Evolutionary conservation across 768 basidiomycete genomes (phyloP).

Genomic region (Hydnomerulius pinastri): DNA sequence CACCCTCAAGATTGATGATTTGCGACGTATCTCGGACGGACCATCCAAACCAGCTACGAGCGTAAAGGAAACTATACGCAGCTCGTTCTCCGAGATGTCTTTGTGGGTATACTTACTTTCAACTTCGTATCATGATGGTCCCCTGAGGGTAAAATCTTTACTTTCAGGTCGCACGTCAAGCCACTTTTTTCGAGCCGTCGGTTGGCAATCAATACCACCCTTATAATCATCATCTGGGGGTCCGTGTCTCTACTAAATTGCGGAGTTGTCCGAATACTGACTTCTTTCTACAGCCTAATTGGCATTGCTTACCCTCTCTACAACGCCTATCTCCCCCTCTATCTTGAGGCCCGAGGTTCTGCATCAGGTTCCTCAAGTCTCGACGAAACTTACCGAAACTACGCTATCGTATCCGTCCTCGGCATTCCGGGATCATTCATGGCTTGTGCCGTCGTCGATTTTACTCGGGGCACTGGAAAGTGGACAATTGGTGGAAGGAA

Average conservation of each 20-base stretch:
- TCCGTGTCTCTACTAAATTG: slow-evolving; percentile 19
- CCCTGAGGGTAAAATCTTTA: neutral
- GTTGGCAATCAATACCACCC: slow-evolving; percentile 45
- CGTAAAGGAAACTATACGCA: slow-evolving; percentile 29
- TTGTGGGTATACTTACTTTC: slow-evolving; percentile 32
- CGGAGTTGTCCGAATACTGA: neutral
- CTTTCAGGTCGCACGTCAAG: slow-evolving; percentile 45
- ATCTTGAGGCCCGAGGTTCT: slow-evolving; percentile 40
- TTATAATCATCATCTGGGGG: slow-evolving; percentile 57
- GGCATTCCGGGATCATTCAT: slow-evolving; percentile 51
- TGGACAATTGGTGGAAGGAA: slow-evolving; percentile 48
- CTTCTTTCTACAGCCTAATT: slow-evolving; percentile 35
- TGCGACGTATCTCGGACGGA: slow-evolving; percentile 33
- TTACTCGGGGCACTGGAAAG: slow-evolving; percentile 33
- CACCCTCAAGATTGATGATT: slow-evolving; percentile 46
- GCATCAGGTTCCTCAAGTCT: slow-evolving; percentile 23
- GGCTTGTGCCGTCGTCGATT: slow-evolving; percentile 47
- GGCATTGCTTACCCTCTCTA: slow-evolving; percentile 58
- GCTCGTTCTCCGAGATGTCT: slow-evolving; percentile 40
- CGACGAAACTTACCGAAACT: slow-evolving; percentile 46
- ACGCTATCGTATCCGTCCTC: slow-evolving; percentile 48
- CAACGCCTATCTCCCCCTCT: slow-evolving; percentile 52
- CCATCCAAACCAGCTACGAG: slow-evolving; percentile 10
- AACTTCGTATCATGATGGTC: no score
- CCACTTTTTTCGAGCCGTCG: slow-evolving; percentile 49